Evolutionary conservation across 2,329 filamentous ascomycete genomes (phyloP).

Genomic region (Fonsecaea multimorphosa): DNA sequence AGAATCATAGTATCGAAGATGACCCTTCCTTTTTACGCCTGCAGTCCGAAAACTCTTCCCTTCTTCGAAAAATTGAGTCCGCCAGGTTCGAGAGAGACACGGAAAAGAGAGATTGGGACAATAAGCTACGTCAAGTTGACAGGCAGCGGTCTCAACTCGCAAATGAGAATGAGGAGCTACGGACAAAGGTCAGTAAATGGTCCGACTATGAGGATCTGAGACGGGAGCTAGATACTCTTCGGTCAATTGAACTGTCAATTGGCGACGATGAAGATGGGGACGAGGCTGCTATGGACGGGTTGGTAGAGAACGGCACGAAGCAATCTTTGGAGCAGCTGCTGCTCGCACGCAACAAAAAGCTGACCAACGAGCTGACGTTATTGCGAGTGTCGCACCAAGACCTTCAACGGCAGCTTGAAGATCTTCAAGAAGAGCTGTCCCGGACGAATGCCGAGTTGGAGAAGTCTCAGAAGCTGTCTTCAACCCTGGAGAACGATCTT

Average conservation of each 20-base stretch:
- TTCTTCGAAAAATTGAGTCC: conserved; percentile 86
- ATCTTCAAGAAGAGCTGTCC: conserved; percentile 82
- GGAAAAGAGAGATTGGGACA: conserved; percentile 76
- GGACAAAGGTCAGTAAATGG: conserved; percentile 83
- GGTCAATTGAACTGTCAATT: conserved; percentile 93
- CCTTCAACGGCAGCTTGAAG: conserved; percentile 77
- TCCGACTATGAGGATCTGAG: conserved; percentile 96
- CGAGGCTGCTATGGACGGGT: conserved; percentile 54
- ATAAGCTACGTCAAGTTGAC: conserved; percentile 77
- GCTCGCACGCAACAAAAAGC: conserved; percentile 92
- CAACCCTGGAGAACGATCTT: conserved; percentile 90
- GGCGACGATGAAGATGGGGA: conserved; percentile 73
- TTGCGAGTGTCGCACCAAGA: conserved; percentile 94
- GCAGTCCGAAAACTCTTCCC: conserved; percentile 88
- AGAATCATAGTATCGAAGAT: conserved; percentile 72
- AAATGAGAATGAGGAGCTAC: conserved; percentile 80
- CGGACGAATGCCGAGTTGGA: conserved; percentile 85
- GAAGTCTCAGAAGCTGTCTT: conserved; percentile 80
- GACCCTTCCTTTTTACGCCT: conserved; percentile 87
- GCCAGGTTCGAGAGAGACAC: conserved; percentile 82
- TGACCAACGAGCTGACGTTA: conserved; percentile 90
- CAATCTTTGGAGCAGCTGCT: conserved; percentile 91
- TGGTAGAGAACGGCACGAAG: conserved; percentile 65
- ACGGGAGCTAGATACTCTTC: conserved; percentile 88
- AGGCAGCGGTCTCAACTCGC: conserved; percentile 75